These are phyloP conservation scores for Aspergillus proliferans DNA, from an alignment of 2,329 filamentous ascomycete genomes.

Conservation along the genomic window DNA sequence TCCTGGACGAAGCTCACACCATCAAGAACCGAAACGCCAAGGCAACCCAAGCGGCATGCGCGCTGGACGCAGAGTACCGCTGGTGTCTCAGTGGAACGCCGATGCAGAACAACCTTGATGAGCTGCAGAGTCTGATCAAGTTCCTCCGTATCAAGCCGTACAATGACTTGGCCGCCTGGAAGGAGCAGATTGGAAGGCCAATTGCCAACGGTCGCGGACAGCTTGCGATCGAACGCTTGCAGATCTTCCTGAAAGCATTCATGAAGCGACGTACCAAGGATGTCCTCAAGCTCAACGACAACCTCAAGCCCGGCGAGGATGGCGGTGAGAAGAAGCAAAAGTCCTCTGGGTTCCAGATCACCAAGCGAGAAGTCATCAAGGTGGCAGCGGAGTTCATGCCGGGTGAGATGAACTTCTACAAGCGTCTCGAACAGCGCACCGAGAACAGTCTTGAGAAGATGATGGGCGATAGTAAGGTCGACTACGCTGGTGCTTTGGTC, in stretches of 20 bases:
- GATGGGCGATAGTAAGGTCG: slow-evolving; percentile 72
- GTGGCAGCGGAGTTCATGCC: slow-evolving; percentile 71
- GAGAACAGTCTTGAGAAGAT: slow-evolving; percentile 82
- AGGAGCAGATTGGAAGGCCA: slow-evolving; percentile 80
- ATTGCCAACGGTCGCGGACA: slow-evolving; percentile 87
- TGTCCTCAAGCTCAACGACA: slow-evolving; percentile 82
- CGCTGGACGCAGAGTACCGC: slow-evolving; percentile 75
- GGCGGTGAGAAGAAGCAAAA: slow-evolving; percentile 46
- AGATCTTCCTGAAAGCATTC: slow-evolving; percentile 79
- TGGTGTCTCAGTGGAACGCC: slow-evolving; percentile 97
- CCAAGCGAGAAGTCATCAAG: slow-evolving; percentile 79
- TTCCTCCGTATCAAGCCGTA: slow-evolving; percentile 92
- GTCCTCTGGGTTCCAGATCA: slow-evolving; percentile 73
- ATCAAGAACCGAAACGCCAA: slow-evolving; percentile 99
- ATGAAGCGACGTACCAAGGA: slow-evolving; percentile 99
- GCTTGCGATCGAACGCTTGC: slow-evolving; percentile 78
- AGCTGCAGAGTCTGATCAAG: slow-evolving; percentile 85
- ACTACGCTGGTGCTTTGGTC: slow-evolving; percentile 90
- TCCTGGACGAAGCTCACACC: slow-evolving; percentile 93
- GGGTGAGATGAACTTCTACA: slow-evolving; percentile 79
- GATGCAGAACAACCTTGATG: slow-evolving; percentile 97
- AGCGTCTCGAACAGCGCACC: slow-evolving; percentile 73
- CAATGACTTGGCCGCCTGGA: slow-evolving; percentile 79
- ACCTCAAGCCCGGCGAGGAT: slow-evolving; percentile 64
- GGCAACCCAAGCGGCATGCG: slow-evolving; percentile 84